Conservation (phyloP, 345 rosid genomes). For the Cardamine chenopodiifolia region DNA sequence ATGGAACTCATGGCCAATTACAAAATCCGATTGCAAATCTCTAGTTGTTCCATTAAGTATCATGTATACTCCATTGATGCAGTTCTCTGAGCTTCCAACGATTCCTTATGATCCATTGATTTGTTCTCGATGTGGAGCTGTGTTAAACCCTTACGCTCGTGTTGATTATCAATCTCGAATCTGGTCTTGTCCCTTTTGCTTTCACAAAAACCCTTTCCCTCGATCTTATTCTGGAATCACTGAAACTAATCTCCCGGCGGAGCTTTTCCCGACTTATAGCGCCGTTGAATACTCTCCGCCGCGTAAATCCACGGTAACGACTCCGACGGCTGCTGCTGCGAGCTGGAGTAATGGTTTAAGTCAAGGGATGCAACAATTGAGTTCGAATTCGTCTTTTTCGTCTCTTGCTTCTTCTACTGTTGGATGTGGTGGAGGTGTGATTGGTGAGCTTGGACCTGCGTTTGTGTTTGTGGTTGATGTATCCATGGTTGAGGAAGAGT, state of each 20-base stretch:
- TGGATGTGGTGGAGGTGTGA: constrained; percentile 31
- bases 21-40: constrained; percentile 60
- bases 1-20: constrained; percentile 95
- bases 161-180: constrained; percentile 84
- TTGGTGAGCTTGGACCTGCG: constrained; percentile 62
- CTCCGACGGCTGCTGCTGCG: constrained; percentile 18
- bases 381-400: constrained; percentile 52
- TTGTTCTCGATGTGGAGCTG: constrained; percentile 72
- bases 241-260: constrained; percentile 89
- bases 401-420: constrained; percentile 50
- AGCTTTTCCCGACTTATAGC: constrained; percentile 93
- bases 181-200: constrained; percentile 91
- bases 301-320: constrained; percentile 20
- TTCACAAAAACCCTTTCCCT: constrained; percentile 66
- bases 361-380: constrained; percentile 33
- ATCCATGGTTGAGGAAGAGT: constrained; percentile 69
- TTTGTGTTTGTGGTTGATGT: constrained; percentile 87
- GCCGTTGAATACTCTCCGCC: constrained; percentile 66
- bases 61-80: constrained; percentile 83
- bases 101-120: constrained; percentile 81
- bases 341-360: constrained; percentile 35
- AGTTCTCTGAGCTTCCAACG: constrained; percentile 78
- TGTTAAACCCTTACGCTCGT: constrained; percentile 87
- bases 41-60: constrained; percentile 74
- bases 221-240: constrained; percentile 72